Percentiles rank a stretch among this genome's conserved stretches.
Evolutionary conservation across 176 grass and related monocot genomes (phyloP).

Genomic region (Themeda triandra): DNA sequence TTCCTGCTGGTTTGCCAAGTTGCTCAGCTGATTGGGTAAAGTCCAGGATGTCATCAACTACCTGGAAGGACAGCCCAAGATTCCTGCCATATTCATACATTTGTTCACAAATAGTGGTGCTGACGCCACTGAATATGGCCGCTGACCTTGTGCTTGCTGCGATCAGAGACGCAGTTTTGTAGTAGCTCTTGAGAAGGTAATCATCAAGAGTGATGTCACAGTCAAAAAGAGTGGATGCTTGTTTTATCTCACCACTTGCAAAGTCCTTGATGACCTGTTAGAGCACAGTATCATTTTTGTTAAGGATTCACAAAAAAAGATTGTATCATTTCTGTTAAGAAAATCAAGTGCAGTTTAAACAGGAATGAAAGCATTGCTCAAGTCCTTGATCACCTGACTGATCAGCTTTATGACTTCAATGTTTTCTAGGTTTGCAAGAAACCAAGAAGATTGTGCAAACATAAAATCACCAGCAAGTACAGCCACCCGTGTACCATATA

Average conservation of each 20-base stretch:
- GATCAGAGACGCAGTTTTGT: too few species aligned
- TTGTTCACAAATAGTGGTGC: constrained; percentile 52
- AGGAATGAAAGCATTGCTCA: too few species aligned
- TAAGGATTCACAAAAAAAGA: too few species aligned
- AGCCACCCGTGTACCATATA: constrained; percentile 81
- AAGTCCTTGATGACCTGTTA: too few species aligned
- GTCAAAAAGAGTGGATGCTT: too few species aligned
- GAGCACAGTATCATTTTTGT: too few species aligned
- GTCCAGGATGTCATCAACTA: constrained; percentile 95
- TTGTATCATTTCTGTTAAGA: too few species aligned
- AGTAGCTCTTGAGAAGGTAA: too few species aligned
- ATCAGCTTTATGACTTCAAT: constrained; percentile 95
- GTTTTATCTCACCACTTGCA: too few species aligned
- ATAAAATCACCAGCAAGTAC: constrained; percentile 96
- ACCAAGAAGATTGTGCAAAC: constrained; percentile 98
- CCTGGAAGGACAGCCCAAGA: constrained; percentile 85
- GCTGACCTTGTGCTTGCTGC: too few species aligned
- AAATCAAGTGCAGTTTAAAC: too few species aligned
- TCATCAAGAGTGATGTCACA: too few species aligned
- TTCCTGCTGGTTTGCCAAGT: constrained; percentile 74
- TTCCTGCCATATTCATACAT: constrained; percentile 94
- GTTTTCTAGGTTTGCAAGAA: constrained; percentile 92
- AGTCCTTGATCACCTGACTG: constrained; percentile 57
- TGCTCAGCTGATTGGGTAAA: constrained; percentile 93
- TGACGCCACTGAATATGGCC: constrained; percentile 49